Evolutionary conservation across 176 grass and related monocot genomes (phyloP).

Genomic region (Musa troglodytarum): DNA sequence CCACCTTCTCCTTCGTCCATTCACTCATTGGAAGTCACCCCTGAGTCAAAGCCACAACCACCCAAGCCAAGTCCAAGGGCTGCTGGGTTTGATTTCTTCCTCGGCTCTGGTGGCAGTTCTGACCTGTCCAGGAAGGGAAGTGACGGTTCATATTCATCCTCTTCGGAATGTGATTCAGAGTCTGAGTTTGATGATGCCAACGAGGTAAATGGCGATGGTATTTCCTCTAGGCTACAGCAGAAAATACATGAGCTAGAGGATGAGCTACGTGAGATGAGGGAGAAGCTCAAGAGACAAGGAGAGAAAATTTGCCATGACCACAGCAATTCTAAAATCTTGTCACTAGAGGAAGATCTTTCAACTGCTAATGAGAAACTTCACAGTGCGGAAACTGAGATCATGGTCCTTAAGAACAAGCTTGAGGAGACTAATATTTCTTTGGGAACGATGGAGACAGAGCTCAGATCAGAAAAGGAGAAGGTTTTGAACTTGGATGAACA

Average conservation of each 20-base stretch:
- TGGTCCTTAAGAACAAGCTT: slow-evolving; percentile 29
- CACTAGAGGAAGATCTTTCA: slow-evolving; percentile 28
- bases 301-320: slow-evolving; percentile 40
- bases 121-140: slow-evolving; percentile 46
- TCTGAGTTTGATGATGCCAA: slow-evolving; percentile 43
- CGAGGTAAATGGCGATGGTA: slow-evolving; percentile 37
- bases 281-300: slow-evolving; percentile 45
- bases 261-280: slow-evolving; percentile 53
- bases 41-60: not conserved
- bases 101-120: slow-evolving; percentile 13
- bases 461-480: slow-evolving; percentile 24
- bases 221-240: slow-evolving; percentile 34
- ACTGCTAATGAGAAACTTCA: slow-evolving; percentile 22
- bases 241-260: slow-evolving; percentile 63
- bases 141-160: slow-evolving; percentile 44
- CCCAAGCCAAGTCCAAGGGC: not conserved
- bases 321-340: slow-evolving; percentile 24
- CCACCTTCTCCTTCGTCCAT: slow-evolving; percentile 3
- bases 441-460: not conserved
- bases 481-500: not conserved
- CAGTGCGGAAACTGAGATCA: slow-evolving; percentile 25
- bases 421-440: slow-evolving; percentile 27
- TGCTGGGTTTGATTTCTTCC: slow-evolving; percentile 14
- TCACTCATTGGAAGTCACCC: not conserved
- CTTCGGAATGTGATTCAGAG: slow-evolving; percentile 56